phyloP scores from a whole-genome alignment of 106 monocot genomes.

The Allium cepa region DNA sequence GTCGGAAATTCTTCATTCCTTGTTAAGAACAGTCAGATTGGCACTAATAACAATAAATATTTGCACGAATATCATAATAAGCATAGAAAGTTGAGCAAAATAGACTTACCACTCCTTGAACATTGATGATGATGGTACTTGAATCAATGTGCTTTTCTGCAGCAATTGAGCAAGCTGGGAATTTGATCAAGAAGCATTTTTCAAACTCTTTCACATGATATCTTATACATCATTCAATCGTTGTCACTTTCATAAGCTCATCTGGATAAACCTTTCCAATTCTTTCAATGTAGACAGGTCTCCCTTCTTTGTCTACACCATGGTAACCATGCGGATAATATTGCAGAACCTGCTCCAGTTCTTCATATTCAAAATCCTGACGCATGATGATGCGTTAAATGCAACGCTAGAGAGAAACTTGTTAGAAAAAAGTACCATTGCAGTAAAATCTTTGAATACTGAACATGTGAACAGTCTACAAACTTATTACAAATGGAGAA shows the following conservation, averaged over 20 bases:
- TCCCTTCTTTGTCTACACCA: no score
- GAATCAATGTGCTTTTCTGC: constrained; percentile 79
- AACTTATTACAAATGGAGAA: constrained; percentile 5
- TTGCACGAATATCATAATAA: not conserved
- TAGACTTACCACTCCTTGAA: constrained; percentile 58
- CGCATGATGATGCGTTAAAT: no score
- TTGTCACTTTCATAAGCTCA: constrained; percentile 66
- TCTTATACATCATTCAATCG: constrained; percentile 47
- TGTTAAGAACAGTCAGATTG: not conserved
- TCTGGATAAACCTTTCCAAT: no score
- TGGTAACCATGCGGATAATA: no score
- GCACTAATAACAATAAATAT: not conserved
- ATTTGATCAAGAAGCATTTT: constrained; percentile 48
- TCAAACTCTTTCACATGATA: constrained; percentile 69
- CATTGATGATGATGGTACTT: constrained; percentile 72
- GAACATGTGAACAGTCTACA: not conserved
- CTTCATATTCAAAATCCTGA: no score
- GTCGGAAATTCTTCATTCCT: constrained; percentile 46
- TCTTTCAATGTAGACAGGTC: no score
- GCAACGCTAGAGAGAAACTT: no score
- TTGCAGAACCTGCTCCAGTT: no score
- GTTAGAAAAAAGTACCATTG: not conserved
- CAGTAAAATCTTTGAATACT: not conserved
- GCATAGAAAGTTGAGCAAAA: not conserved
- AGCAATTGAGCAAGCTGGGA: constrained; percentile 75